Evolutionary conservation across 371 early-diverging fungal species (phyloP).

Genomic region (Apophysomyces ossiformis): DNA sequence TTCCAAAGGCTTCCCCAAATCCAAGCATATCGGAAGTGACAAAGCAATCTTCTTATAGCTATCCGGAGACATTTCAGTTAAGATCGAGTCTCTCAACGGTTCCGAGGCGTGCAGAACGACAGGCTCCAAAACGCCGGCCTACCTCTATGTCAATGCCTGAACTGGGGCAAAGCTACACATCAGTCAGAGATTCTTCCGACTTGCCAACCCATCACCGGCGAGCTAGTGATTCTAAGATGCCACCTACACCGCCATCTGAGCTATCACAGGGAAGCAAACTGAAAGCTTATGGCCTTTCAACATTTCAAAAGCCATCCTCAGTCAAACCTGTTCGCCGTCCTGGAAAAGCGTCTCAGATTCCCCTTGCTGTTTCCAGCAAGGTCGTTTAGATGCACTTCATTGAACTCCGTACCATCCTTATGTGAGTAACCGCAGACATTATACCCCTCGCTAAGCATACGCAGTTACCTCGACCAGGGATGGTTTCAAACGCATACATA

Average conservation of each 20-base stretch:
- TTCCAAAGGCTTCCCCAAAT: neutral
- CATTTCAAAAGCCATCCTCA: neutral
- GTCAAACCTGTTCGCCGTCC: neutral
- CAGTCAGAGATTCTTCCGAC: neutral
- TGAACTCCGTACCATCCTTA: neutral
- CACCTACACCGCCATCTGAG: constrained; percentile 28
- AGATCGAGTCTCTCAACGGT: neutral
- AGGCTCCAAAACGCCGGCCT: neutral
- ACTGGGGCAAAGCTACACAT: neutral
- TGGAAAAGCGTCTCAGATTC: neutral
- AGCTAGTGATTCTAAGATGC: constrained; percentile 19
- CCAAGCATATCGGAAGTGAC: neutral
- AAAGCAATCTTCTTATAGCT: neutral
- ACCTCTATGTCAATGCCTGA: constrained; percentile 8
- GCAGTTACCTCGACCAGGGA: no score
- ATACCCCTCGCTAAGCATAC: no score
- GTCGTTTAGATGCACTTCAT: neutral
- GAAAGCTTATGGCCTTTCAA: neutral
- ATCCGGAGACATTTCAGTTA: constrained; percentile 12
- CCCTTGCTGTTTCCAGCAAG: neutral
- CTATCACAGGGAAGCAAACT: neutral
- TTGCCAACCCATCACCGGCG: constrained; percentile 5
- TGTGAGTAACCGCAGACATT: no score
- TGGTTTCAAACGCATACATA: no score
- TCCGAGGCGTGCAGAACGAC: neutral